Evolutionary conservation across 2,329 filamentous ascomycete genomes (phyloP).

Genomic region (Colletotrichum spinosum): DNA sequence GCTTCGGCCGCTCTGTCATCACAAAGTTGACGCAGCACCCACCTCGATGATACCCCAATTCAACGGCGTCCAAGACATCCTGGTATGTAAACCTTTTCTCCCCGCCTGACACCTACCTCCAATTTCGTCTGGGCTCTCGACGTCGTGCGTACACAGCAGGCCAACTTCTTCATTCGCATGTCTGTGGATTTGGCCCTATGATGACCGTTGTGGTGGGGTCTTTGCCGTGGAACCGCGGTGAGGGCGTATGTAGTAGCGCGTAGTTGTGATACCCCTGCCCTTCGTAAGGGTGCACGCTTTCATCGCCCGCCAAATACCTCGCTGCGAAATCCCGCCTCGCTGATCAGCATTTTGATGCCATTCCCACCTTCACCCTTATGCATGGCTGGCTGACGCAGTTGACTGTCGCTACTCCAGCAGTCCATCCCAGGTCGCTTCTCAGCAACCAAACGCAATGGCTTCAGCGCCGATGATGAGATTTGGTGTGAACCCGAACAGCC

Average conservation of each 20-base stretch:
- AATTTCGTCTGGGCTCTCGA: neutral
- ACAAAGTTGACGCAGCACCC: slow-evolving; percentile 26
- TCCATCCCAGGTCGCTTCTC: too few relatives aligned
- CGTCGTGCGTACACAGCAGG: neutral
- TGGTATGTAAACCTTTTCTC: slow-evolving; percentile 23
- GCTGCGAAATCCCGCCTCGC: too few relatives aligned
- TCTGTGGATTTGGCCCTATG: too few relatives aligned
- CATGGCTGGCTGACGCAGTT: too few relatives aligned
- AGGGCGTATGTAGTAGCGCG: neutral
- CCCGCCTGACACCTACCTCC: neutral
- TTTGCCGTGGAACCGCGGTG: neutral
- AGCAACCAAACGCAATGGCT: too few relatives aligned
- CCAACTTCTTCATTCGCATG: too few relatives aligned
- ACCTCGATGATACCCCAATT: slow-evolving; percentile 29
- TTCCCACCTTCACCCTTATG: slow-evolving; percentile 1
- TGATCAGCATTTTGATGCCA: slow-evolving; percentile 8
- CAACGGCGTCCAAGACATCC: slow-evolving; percentile 21
- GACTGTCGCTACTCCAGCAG: too few relatives aligned
- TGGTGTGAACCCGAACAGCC: too few relatives aligned
- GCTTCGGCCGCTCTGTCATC: slow-evolving; percentile 15
- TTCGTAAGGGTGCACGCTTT: slow-evolving; percentile 3
- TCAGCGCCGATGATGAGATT: too few relatives aligned
- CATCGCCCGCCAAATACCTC: neutral
- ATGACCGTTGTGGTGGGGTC: neutral
- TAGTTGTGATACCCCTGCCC: slow-evolving; percentile 13